Conservation (phyloP, 2,329 filamentous ascomycete genomes). For the Endoconidiophora polonica region DNA sequence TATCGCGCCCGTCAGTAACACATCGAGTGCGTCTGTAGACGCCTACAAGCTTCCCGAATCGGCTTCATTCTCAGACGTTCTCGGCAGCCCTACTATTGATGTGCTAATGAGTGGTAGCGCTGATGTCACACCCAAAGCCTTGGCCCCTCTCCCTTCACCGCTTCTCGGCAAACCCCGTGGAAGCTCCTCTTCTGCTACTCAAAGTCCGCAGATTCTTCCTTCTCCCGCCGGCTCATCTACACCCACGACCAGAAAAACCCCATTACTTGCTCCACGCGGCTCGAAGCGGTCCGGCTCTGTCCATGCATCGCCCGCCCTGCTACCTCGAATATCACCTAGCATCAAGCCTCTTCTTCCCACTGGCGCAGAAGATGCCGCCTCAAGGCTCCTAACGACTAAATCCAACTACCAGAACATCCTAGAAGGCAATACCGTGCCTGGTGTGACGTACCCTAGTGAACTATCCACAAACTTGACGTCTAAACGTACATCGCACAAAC, state of each 20-base stretch:
- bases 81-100: slow-evolving; percentile 20
- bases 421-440: slow-evolving; percentile 79
- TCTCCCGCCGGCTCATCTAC: slow-evolving; percentile 28
- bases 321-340: slow-evolving; percentile 80
- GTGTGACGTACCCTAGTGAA: slow-evolving; percentile 77
- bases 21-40: slow-evolving; percentile 5
- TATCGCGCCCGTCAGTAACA: background rate
- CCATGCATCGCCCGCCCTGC: slow-evolving; percentile 70
- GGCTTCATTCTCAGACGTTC: slow-evolving; percentile 23
- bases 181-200: slow-evolving; percentile 36
- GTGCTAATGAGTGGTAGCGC: background rate
- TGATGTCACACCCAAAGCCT: slow-evolving; percentile 22
- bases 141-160: slow-evolving; percentile 34
- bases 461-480: slow-evolving; percentile 87
- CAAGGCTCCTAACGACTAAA: slow-evolving; percentile 74
- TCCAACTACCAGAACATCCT: slow-evolving; percentile 97
- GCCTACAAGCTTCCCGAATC: slow-evolving; percentile 57
- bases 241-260: slow-evolving; percentile 31
- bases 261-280: slow-evolving; percentile 37
- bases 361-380: slow-evolving; percentile 42
- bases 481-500: slow-evolving; percentile 94
- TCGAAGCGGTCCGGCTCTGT: slow-evolving; percentile 59
- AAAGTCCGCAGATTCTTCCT: slow-evolving; percentile 44
- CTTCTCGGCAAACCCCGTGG: slow-evolving; percentile 24
- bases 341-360: slow-evolving; percentile 77